phyloP scores from a whole-genome alignment of 345 rosid species.

The Populus tremula region DNA sequence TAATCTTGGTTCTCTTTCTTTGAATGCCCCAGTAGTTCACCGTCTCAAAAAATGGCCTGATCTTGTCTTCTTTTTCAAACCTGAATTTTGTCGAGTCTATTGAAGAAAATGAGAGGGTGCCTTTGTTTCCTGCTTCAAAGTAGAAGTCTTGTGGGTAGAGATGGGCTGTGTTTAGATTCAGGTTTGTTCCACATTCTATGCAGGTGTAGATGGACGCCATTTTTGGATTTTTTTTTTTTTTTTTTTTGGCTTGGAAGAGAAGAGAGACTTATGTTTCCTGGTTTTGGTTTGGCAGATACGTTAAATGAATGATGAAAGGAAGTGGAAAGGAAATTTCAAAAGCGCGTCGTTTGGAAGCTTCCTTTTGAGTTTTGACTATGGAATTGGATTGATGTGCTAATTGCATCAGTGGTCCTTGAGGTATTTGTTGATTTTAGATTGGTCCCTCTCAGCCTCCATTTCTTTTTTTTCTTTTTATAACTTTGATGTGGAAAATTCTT shows the following conservation, averaged over 20 bases:
- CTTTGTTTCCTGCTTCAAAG: conserved; percentile 95
- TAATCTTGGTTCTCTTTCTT: conserved; percentile 66
- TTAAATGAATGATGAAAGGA: neutral
- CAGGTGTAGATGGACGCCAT: conserved; percentile 71
- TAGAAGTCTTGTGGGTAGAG: conserved; percentile 71
- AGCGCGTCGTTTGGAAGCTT: conserved; percentile 9
- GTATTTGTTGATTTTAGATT: too few species aligned
- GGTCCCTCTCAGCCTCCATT: too few species aligned
- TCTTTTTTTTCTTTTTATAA: too few species aligned
- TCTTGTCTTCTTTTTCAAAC: conserved; percentile 77
- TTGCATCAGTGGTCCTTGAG: neutral
- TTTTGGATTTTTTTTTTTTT: neutral
- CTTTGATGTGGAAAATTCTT: too few species aligned
- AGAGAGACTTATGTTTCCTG: neutral
- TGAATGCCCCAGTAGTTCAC: conserved; percentile 85
- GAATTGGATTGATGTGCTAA: neutral
- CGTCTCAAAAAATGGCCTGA: conserved; percentile 81
- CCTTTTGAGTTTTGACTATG: neutral
- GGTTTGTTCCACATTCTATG: conserved; percentile 67
- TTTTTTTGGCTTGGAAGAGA: neutral
- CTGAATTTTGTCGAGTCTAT: conserved; percentile 66
- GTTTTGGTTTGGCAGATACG: neutral
- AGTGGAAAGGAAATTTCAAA: neutral
- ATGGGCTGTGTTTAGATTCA: conserved; percentile 51
- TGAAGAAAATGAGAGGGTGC: conserved; percentile 64